Conservation (phyloP, 2,329 filamentous ascomycete species). For the Penicillium sp. region DNA sequence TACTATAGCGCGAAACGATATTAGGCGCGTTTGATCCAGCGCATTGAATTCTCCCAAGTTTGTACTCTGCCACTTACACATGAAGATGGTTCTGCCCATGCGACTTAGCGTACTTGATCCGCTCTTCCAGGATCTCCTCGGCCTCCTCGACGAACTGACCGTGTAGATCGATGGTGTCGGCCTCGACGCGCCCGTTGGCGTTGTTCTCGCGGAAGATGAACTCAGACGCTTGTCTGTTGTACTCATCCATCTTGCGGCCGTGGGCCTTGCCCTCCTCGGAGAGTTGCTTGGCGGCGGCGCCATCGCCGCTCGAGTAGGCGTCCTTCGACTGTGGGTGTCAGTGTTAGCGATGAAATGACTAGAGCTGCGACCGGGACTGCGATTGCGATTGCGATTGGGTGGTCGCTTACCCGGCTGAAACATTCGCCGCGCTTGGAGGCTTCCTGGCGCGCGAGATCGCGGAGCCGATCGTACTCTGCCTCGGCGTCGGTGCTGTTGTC, state of each 20-base stretch:
- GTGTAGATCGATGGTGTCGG: conserved; percentile 86
- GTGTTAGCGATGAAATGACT: conserved; percentile 31
- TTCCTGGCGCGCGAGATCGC: conserved; percentile 72
- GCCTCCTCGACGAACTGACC: conserved; percentile 93
- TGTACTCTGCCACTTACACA: conserved; percentile 47
- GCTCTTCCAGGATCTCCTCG: conserved; percentile 75
- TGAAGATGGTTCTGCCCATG: conserved; percentile 74
- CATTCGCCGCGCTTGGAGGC: conserved; percentile 67
- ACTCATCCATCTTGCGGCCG: conserved; percentile 72
- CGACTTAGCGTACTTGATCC: conserved; percentile 67
- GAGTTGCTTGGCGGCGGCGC: conserved; percentile 70
- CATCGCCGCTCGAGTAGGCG: conserved; percentile 76
- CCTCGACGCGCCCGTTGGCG: conserved; percentile 60
- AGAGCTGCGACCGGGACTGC: neutral
- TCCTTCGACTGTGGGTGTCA: conserved; percentile 48
- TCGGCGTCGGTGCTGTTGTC: conserved; percentile 59
- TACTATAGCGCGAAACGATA: conserved; percentile 37
- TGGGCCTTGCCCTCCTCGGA: conserved; percentile 79
- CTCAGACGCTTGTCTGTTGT: conserved; percentile 83
- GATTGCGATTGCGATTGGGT: neutral
- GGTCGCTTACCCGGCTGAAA: conserved; percentile 55
- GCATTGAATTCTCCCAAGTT: neutral
- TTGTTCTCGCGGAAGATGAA: conserved; percentile 97
- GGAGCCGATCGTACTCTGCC: conserved; percentile 83
- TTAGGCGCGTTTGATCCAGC: neutral